Conservation (phyloP, 108 stramenopile genomes). For the Mediolabrus comicus region DNA sequence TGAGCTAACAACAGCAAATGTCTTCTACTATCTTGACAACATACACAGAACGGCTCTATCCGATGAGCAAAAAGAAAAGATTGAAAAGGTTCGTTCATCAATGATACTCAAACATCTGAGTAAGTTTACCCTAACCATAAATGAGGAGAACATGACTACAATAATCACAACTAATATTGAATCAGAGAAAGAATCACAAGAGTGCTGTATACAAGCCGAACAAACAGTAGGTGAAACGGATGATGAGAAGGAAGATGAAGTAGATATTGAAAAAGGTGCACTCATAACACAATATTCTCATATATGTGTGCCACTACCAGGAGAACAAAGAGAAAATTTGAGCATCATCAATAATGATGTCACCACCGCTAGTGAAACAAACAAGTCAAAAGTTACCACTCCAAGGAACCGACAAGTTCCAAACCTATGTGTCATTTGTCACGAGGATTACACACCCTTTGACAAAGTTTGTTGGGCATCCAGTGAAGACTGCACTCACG, state of each 20-base stretch:
- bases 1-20: too few relatives aligned
- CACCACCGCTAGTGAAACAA: not conserved
- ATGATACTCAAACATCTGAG: not conserved
- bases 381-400: not conserved
- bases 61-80: not conserved
- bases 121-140: not conserved
- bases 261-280: not conserved
- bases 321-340: not conserved
- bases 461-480: constrained; percentile 63
- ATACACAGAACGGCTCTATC: not conserved
- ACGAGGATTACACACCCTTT: constrained; percentile 38
- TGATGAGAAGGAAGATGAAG: not conserved
- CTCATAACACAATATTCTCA: not conserved
- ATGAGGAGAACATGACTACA: not conserved
- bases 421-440: constrained; percentile 66
- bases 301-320: not conserved
- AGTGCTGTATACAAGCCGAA: not conserved
- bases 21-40: not conserved
- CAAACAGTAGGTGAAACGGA: not conserved
- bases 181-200: not conserved
- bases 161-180: not conserved
- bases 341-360: not conserved
- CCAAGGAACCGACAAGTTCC: constrained; percentile 37
- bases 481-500: constrained; percentile 45
- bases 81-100: not conserved